A percentile compares a stretch with the other conserved stretches of the same genome.
phyloP scores from a whole-genome alignment of 75 land plant genomes.

The Pinus albicaulis region DNA sequence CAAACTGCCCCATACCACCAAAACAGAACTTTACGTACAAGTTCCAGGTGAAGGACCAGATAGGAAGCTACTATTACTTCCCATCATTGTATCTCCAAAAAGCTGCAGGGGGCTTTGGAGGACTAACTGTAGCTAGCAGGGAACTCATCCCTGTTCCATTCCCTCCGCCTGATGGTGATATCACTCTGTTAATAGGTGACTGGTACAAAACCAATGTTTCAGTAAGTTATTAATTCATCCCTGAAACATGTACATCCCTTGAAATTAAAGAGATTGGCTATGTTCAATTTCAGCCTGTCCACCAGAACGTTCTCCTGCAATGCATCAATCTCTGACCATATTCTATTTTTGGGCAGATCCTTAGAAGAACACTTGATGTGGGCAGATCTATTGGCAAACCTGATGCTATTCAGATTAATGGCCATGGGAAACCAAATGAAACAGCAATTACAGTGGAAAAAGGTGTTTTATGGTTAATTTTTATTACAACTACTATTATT shows the following conservation, averaged over 20 bases:
- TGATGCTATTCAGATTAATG: slow-evolving; percentile 60
- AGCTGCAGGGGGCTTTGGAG: slow-evolving; percentile 89
- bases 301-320: not conserved
- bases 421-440: slow-evolving; percentile 30
- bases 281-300: not conserved
- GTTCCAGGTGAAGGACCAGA: slow-evolving; percentile 88
- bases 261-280: not conserved
- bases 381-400: slow-evolving; percentile 35
- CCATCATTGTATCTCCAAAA: slow-evolving; percentile 65
- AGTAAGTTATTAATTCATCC: slow-evolving; percentile 20
- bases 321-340: not conserved
- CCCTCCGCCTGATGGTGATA: slow-evolving; percentile 64
- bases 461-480: slow-evolving; percentile 27
- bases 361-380: slow-evolving; percentile 32
- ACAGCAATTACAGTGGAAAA: slow-evolving; percentile 37
- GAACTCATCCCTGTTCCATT: slow-evolving; percentile 76
- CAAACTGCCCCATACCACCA: slow-evolving; percentile 90
- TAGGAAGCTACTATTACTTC: slow-evolving; percentile 84
- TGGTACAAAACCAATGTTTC: slow-evolving; percentile 72
- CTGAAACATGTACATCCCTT: not conserved
- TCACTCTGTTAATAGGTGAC: slow-evolving; percentile 73
- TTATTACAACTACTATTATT: too few relatives aligned
- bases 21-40: slow-evolving; percentile 68
- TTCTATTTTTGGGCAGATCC: slow-evolving; percentile 14
- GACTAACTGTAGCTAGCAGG: slow-evolving; percentile 58